Evolutionary conservation across 1,284 basidiomycete genomes (phyloP).

Genomic region (Marasmius oreades): DNA sequence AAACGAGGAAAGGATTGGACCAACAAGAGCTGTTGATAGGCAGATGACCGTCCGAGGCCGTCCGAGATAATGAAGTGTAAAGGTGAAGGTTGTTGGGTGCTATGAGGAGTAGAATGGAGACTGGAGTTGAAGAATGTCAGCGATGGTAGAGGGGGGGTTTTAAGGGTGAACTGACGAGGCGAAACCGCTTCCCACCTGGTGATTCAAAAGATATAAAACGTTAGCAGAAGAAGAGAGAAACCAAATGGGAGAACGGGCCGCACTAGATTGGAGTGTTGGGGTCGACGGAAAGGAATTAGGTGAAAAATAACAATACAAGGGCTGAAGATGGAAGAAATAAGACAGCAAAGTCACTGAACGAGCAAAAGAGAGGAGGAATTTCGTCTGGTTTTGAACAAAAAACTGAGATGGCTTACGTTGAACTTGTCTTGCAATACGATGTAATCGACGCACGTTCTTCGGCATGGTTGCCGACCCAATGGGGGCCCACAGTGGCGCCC

Average conservation of each 20-base stretch:
- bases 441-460: slow-evolving; percentile 25
- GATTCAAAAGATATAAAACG: not conserved
- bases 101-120: not conserved
- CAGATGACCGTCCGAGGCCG: not conserved
- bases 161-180: not conserved
- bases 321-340: not conserved
- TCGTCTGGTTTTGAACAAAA: not conserved
- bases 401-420: not conserved
- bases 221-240: not conserved
- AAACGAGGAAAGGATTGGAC: not conserved
- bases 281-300: not conserved
- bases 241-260: not conserved
- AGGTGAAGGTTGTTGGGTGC: not conserved
- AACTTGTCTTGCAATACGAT: no score
- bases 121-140: not conserved
- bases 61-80: not conserved
- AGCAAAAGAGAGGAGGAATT: slow-evolving; percentile 7
- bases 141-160: not conserved
- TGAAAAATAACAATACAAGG: not conserved
- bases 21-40: no score
- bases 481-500: not conserved
- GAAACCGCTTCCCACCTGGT: not conserved
- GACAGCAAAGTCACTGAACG: slow-evolving; percentile 4
- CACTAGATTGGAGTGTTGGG: not conserved
- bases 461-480: slow-evolving; percentile 18